Percentiles rank a stretch among this genome's conserved stretches.
Evolutionary conservation across 306 rosid species (phyloP).

Genomic region (Medicago lupulina): DNA sequence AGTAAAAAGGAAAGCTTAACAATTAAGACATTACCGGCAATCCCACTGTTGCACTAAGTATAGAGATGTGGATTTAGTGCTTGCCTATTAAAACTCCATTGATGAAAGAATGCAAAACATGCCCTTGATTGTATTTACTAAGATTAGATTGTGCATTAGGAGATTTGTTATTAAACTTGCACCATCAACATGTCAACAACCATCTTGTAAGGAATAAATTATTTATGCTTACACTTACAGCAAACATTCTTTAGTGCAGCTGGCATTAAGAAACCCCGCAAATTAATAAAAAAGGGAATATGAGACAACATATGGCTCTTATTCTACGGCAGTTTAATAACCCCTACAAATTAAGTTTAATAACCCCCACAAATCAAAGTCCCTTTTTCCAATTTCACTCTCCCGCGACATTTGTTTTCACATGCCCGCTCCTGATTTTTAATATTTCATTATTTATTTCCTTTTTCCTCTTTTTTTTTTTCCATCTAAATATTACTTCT

Average conservation of each 20-base stretch:
- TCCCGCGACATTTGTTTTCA: too few relatives aligned
- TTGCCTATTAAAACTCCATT: conserved; percentile 71
- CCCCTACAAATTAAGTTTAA: too few relatives aligned
- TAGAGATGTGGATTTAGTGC: conserved; percentile 56
- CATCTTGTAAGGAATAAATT: conserved; percentile 22
- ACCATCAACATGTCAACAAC: conserved; percentile 24
- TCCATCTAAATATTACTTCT: too few relatives aligned
- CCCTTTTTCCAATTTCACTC: too few relatives aligned
- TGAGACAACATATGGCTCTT: too few relatives aligned
- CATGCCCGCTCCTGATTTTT: too few relatives aligned
- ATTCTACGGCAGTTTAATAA: too few relatives aligned
- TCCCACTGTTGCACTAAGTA: conserved; percentile 87
- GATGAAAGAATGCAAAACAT: conserved; percentile 70
- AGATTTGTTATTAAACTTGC: conserved; percentile 32
- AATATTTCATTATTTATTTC: too few relatives aligned
- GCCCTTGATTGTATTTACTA: conserved; percentile 60
- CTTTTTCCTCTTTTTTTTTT: too few relatives aligned
- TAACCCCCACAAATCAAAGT: too few relatives aligned
- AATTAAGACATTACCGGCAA: conserved; percentile 65
- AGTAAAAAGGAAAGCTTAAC: background rate
- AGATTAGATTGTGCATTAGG: conserved; percentile 49
- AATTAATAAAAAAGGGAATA: too few relatives aligned
- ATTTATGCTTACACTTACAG: background rate
- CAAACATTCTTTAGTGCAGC: background rate
- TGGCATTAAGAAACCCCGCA: too few relatives aligned